Percentiles rank a stretch among this genome's conserved stretches.
These are phyloP conservation scores for Penicillium crustosum DNA, from an alignment of 2,329 filamentous ascomycete species.

Conservation along the genomic window DNA sequence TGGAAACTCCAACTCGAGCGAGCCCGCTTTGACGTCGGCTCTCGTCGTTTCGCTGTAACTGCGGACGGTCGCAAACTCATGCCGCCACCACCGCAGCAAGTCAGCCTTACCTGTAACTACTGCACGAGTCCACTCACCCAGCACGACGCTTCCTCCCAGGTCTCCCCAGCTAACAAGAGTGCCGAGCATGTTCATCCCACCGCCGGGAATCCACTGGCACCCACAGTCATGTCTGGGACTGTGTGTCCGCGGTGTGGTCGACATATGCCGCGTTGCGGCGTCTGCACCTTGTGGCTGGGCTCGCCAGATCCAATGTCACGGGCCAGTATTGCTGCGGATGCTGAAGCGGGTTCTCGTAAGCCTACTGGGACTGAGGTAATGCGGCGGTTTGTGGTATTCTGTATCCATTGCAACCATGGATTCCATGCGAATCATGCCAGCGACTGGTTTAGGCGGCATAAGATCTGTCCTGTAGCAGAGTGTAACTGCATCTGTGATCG, in stretches of 20 bases:
- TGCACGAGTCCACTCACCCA: conserved; percentile 59
- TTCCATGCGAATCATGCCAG: conserved; percentile 64
- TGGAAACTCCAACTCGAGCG: conserved; percentile 62
- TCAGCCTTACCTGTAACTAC: conserved; percentile 60
- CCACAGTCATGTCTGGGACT: conserved; percentile 47
- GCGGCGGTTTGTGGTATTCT: conserved; percentile 59
- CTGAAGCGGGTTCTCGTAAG: conserved; percentile 27
- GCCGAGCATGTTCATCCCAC: conserved; percentile 39
- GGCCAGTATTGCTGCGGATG: conserved; percentile 37
- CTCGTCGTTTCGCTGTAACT: conserved; percentile 53
- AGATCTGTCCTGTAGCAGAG: conserved; percentile 43
- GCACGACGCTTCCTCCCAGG: conserved; percentile 38
- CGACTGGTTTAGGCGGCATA: conserved; percentile 56
- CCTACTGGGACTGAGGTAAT: conserved; percentile 47
- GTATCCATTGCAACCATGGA: conserved; percentile 63
- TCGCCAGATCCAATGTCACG: conserved; percentile 55
- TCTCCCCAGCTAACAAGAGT: conserved; percentile 25
- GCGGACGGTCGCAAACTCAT: conserved; percentile 52
- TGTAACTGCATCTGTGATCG: conserved; percentile 45
- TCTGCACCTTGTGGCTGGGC: conserved; percentile 63
- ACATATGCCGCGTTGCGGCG: conserved; percentile 62
- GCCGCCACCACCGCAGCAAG: conserved; percentile 52
- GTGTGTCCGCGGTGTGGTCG: conserved; percentile 62
- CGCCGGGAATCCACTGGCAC: conserved; percentile 37
- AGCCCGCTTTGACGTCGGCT: conserved; percentile 59